Base-by-base conservation (phyloP, 768 basidiomycete species). In the Suillus weaverae region DNA sequence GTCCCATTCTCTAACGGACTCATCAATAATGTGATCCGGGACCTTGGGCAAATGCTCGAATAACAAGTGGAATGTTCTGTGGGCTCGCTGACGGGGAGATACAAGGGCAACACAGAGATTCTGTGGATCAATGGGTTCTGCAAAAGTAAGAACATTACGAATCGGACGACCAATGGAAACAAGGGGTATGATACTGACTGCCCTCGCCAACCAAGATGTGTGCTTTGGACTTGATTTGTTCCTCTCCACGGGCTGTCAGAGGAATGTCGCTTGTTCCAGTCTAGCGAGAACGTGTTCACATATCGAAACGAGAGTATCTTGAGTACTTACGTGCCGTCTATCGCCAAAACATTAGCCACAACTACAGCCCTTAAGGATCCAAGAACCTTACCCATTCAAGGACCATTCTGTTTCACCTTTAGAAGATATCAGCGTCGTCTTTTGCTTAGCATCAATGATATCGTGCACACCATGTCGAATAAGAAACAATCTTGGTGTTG, bases 341-440 rank as follows among this genome's bases (percentile, higher is more conserved):
- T 54, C n/a, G 38, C 30, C 38, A 33, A 14, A 16, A 26, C 20
- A 66, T 56, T 30, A 26, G 48, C 46, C 35, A 66, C 60, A 62
- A 62, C 64, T 70, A 39, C 41, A 44, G 1, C 5, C 57, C 36
- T 10, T 18, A 60, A 39, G 55, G 54, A 51, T 10, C 41, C 26
- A 39, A 60, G 33, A 62, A 33, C 76, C 85, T 74, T 63, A 89
- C 86, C 94, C 95, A 70, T 91, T 95, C 51, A 90, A 71, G 20
- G 92, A 93, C 95, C 95, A 98, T 74, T 96, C 95, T 2, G 96
- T 98, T 80, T 97, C 91, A 38, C 94, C 92, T 94, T 11, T 41
- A 32, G 5, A 18, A 10, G 18, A 39, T n/a, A 41, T 59, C 57
- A 41, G 7, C 7, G 6, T 41, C 22, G 1, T 20, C 38, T 43